phyloP scores from a whole-genome alignment of 768 basidiomycete species.

The Fibroporia radiculosa region DNA sequence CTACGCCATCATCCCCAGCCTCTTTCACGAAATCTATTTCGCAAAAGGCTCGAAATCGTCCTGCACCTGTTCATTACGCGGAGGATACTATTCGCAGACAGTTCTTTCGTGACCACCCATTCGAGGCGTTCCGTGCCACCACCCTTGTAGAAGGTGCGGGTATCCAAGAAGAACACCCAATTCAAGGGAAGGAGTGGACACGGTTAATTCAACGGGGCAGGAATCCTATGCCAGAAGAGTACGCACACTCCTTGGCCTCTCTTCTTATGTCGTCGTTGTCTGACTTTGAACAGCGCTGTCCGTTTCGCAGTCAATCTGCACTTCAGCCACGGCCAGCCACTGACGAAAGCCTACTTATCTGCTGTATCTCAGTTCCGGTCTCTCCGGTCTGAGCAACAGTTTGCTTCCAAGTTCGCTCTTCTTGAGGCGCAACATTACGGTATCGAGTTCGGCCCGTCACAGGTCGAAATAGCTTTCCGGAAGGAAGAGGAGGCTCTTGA shows the following conservation, averaged over 20 bases:
- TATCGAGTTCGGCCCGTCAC: conserved; percentile 49
- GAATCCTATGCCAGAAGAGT: conserved; percentile 91
- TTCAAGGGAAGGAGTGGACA: conserved; percentile 64
- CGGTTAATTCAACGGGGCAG: conserved; percentile 72
- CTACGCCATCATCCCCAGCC: conserved; percentile 3
- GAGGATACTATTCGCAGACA: conserved; percentile 83
- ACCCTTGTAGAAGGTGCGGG: conserved; percentile 65
- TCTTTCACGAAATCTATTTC: conserved; percentile 13
- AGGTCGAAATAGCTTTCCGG: conserved; percentile 52
- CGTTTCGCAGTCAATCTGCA: conserved; percentile 77
- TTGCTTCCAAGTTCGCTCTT: conserved; percentile 67
- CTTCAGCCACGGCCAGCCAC: conserved; percentile 48
- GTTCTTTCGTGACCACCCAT: conserved; percentile 95
- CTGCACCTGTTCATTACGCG: conserved; percentile 61
- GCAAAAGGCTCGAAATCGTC: conserved; percentile 21
- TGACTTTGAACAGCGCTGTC: conserved; percentile 50
- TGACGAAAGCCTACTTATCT: conserved; percentile 73
- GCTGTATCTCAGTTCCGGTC: conserved; percentile 84
- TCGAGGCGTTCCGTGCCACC: conserved; percentile 82
- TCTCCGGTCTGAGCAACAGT: conserved; percentile 77
- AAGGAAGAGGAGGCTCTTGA: conserved; percentile 56
- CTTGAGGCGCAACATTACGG: conserved; percentile 78
- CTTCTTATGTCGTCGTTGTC: neutral
- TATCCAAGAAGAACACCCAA: conserved; percentile 47
- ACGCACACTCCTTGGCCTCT: conserved; percentile 24